phyloP scores from a whole-genome alignment of 2,329 filamentous ascomycete genomes.

The Fusarium xylarioides region DNA sequence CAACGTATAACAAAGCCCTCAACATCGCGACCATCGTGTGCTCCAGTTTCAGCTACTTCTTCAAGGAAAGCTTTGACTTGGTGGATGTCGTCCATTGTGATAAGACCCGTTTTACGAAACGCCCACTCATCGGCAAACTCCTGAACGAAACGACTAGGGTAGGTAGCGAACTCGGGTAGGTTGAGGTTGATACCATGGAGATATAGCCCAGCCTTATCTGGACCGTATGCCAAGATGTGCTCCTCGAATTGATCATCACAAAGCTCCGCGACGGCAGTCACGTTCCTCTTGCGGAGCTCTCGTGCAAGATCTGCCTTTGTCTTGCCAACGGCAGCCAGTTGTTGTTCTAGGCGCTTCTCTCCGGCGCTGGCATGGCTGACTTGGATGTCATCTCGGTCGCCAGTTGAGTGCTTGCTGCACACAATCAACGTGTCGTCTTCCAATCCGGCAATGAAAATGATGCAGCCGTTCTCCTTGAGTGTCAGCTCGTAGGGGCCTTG shows the following conservation, averaged over 20 bases:
- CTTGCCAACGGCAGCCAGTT: constrained; percentile 80
- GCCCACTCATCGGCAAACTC: constrained; percentile 92
- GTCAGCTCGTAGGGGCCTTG: constrained; percentile 92
- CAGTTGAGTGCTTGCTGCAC: constrained; percentile 99
- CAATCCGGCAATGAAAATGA: constrained; percentile 94
- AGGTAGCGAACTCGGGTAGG: constrained; percentile 88
- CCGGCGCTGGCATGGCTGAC: constrained; percentile 86
- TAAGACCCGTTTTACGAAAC: constrained; percentile 86
- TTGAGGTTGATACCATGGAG: constrained; percentile 97
- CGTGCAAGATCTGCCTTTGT: constrained; percentile 80
- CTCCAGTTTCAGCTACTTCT: constrained; percentile 84
- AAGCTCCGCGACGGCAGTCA: constrained; percentile 93
- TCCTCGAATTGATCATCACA: constrained; percentile 98
- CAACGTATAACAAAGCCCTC: constrained; percentile 98
- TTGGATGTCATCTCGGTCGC: constrained; percentile 73
- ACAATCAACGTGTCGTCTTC: constrained; percentile 90
- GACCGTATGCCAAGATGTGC: constrained; percentile 89
- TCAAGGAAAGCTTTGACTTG: constrained; percentile 85
- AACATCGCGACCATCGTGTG: constrained; percentile 89
- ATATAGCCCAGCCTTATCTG: constrained; percentile 87
- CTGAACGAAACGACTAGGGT: constrained; percentile 84
- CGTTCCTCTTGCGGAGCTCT: constrained; percentile 80
- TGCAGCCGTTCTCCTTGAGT: constrained; percentile 99
- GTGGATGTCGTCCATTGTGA: constrained; percentile 77
- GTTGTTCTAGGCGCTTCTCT: constrained; percentile 81